These are phyloP conservation scores for Favolaschia claudopus DNA, from an alignment of 768 basidiomycete species.

Conservation along the genomic window DNA sequence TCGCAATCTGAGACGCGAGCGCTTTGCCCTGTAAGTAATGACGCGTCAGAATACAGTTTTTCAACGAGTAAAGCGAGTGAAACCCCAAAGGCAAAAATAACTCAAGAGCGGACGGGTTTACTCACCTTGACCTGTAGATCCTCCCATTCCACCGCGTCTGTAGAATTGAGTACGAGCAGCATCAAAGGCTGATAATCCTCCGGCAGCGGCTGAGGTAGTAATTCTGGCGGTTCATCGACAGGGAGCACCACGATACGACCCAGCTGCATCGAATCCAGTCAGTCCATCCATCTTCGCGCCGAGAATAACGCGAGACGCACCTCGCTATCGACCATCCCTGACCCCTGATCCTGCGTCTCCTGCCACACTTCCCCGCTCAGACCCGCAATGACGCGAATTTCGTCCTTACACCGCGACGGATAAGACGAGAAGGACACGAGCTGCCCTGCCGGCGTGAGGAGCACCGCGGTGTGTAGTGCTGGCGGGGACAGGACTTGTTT, in stretches of 20 bases:
- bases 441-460: conserved; percentile 79
- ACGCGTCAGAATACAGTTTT: too few relatives aligned
- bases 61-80: too few relatives aligned
- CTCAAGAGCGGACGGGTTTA: conserved; percentile 5
- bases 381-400: conserved; percentile 75
- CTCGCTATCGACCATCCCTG: conserved; percentile 82
- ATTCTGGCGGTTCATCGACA: conserved; percentile 50
- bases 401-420: conserved; percentile 69
- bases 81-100: conserved; percentile 8
- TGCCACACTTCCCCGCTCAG: conserved; percentile 81
- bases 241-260: conserved; percentile 76
- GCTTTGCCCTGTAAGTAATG: conserved; percentile 47
- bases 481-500: conserved; percentile 67
- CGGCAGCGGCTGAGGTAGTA: conserved; percentile 30
- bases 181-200: conserved; percentile 61
- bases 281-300: not conserved
- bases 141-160: conserved; percentile 69
- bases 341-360: conserved; percentile 70
- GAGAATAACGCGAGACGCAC: conserved; percentile 44
- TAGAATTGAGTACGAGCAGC: conserved; percentile 74
- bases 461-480: conserved; percentile 71
- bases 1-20: conserved; percentile 53
- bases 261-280: conserved; percentile 48
- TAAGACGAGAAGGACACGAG: conserved; percentile 71
- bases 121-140: conserved; percentile 68